phyloP scores from a whole-genome alignment of 192 early-diverging fungal genomes.

The Linnemannia elongata region DNA sequence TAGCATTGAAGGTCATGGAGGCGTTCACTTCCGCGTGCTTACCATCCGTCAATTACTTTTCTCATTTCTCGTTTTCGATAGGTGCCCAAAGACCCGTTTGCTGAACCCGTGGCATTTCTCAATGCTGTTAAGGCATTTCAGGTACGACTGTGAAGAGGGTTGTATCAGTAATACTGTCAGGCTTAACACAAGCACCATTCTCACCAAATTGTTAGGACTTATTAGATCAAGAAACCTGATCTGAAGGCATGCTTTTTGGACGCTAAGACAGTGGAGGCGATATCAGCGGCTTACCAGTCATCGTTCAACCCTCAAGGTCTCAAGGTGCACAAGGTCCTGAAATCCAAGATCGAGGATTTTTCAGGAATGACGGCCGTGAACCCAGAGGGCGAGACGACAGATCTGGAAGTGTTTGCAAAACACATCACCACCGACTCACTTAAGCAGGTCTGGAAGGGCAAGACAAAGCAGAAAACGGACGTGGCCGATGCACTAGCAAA shows the following conservation, averaged over 20 bases:
- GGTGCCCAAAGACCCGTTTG: slow-evolving; percentile 67
- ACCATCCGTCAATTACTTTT: not conserved
- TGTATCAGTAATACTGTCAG: not conserved
- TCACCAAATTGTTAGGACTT: not conserved
- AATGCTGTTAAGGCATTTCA: slow-evolving; percentile 60
- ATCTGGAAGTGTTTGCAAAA: slow-evolving; percentile 62
- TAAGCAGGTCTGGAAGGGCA: slow-evolving; percentile 61
- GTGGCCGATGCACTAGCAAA: slow-evolving; percentile 49
- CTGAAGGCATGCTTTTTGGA: slow-evolving; percentile 39
- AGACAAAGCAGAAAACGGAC: slow-evolving; percentile 58
- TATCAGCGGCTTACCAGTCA: slow-evolving; percentile 53
- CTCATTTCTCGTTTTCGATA: slow-evolving; percentile 16
- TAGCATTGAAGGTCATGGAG: not conserved
- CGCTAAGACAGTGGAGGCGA: slow-evolving; percentile 44
- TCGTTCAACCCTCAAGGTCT: slow-evolving; percentile 55
- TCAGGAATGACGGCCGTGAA: slow-evolving; percentile 55
- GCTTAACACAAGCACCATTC: not conserved
- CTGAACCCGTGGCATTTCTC: slow-evolving; percentile 56
- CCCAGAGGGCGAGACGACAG: slow-evolving; percentile 52
- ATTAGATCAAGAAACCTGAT: slow-evolving; percentile 35
- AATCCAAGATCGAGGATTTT: slow-evolving; percentile 69
- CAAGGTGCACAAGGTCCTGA: slow-evolving; percentile 64
- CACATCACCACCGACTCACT: slow-evolving; percentile 60
- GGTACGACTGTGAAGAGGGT: slow-evolving; percentile 20
- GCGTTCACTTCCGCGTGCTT: not conserved